phyloP scores from a whole-genome alignment of 345 rosid species.

The Linum usitatissimum region DNA sequence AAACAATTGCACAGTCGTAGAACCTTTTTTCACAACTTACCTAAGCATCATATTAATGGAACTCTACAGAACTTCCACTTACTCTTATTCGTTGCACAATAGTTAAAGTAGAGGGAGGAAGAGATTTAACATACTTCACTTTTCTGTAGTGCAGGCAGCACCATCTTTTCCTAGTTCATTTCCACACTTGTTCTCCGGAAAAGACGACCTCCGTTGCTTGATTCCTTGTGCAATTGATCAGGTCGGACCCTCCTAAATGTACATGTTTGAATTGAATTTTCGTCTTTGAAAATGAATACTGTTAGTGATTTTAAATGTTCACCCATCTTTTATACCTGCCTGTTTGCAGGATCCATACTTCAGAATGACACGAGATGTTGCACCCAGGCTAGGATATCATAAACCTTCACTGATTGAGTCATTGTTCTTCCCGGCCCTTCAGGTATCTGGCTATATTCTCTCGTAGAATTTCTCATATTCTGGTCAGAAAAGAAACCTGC shows the following conservation, averaged over 20 bases:
- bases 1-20: too few species aligned
- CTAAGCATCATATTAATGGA: too few species aligned
- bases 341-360: slow-evolving; percentile 82
- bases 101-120: not conserved
- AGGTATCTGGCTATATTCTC: slow-evolving; percentile 32
- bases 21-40: too few species aligned
- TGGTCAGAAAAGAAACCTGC: not conserved
- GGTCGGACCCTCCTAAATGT: slow-evolving; percentile 28
- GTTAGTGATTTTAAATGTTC: not conserved
- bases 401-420: slow-evolving; percentile 92
- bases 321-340: not conserved
- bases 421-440: slow-evolving; percentile 66
- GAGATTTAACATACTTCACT: slow-evolving; percentile 5
- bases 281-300: not conserved
- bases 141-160: slow-evolving; percentile 50
- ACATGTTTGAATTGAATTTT: not conserved
- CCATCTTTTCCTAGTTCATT: slow-evolving; percentile 92
- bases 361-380: slow-evolving; percentile 97
- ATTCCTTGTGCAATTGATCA: slow-evolving; percentile 97
- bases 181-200: slow-evolving; percentile 72
- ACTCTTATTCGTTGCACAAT: too few species aligned
- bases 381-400: slow-evolving; percentile 85
- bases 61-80: too few species aligned
- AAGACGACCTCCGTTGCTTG: slow-evolving; percentile 66
- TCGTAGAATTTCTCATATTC: not conserved